Base-by-base conservation (phyloP, 108 stramenopile genomes). In the Fragilariopsis cylindrus region DNA sequence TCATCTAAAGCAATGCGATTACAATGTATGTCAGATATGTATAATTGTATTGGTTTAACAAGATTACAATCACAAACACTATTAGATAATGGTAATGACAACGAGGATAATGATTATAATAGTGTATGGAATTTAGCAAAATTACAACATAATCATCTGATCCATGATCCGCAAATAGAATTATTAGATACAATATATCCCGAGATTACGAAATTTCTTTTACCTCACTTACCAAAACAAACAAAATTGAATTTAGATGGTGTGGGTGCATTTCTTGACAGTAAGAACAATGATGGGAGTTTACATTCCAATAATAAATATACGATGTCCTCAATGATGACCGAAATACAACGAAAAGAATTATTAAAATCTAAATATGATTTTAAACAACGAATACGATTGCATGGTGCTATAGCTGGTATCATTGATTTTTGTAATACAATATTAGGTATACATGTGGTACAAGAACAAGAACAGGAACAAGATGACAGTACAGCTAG, bases 31-130 rank as follows among this genome's bases (percentile, higher is more conserved):
- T 63, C 58, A 0, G 58, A 66, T 50, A 74, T 74, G 74, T 74
- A 74, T 52, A 74, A 74, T 48, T 52, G 55, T 53, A 65, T 74
- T 3, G 74, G 74, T 43, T 74, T 74, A 54, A 43, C 54, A 21
- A 18, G 57, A 30, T 54, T 66, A 48, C 75, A 76, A 48, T 67
- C 75, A 1, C 40, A 69, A 19, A 16, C 5, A 5, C 18, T 76
- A 5, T 11, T 60, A 41, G 43, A 52, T 0, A 52, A 13, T 9
- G 13, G 50, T 52, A 52, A 52, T 13, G 12, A 52, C 50, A 13
- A 2, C 30, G 30, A 30, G 12, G 50, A 52, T 7, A 54, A 43
- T 9, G 40, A 57, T n/a, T n/a, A n/a, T 41, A 7, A 19, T 41
- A 56, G 45, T 5, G 68, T 69, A 0, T 45, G 57, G 53, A 41